Base-by-base conservation (phyloP, 129 eudicot species). In the Smallanthus sonchifolius region DNA sequence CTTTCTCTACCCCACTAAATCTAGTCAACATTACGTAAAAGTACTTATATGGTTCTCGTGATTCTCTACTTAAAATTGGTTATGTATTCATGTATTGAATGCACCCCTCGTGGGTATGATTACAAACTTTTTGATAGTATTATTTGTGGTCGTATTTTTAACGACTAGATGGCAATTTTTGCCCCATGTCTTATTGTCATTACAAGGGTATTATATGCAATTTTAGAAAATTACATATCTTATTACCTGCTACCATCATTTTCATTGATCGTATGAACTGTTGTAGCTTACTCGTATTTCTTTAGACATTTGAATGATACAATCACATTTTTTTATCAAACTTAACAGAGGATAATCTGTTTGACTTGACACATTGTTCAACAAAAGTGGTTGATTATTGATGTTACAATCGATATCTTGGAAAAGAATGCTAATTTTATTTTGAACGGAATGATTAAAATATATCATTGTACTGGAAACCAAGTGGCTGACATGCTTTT, bases 401-500 rank as follows among this genome's bases (percentile, higher is more conserved):
- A 19, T 44, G 38, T 6, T 36, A 45, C 9, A 19, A 6, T 40
- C 10, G 19, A 4, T 40, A 40, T 17, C 32, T 10, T 45, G 32
- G 4, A 24, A 55, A 55, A 2, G 28, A 55, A 55, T 55, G 62
- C 20, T 56, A 56, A 10, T 8, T 56, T 56, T 20, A 2, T 56
- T 56, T 56, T 6, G 34, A 24, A 56, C 15, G 34, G 5, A 20
- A n/a, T 62, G 68, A 35, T 16, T 20, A 28, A 11, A 65, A 37
- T 13, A 17, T 2, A 39, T 7, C 3, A 0, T 54, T 66, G 20
- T 66, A 52, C 56, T 39, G 57, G 54, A 67, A n/a, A n/a, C 59
- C 44, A n/a, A n/a, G 45, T 54, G 59, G 10, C 40, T 54, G 60
- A 62, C 54, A 15, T 74, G 71, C 48, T 55, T 54, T 55, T 36